phyloP scores from a whole-genome alignment of 1,284 basidiomycete genomes.

The Marasmius sp. region DNA sequence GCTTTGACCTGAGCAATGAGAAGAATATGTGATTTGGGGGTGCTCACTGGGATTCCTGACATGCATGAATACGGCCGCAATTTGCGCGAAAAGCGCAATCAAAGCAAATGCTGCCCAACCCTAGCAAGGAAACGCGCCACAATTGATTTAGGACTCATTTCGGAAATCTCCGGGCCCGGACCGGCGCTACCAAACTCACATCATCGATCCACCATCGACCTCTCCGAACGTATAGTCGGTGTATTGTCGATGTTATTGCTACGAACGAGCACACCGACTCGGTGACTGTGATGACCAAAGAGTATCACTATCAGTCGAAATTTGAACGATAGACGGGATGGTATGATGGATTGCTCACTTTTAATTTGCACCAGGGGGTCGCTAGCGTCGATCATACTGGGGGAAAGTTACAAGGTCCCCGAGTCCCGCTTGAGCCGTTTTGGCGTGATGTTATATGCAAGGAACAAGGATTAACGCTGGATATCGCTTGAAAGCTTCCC shows the following conservation, averaged over 20 bases:
- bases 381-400: slow-evolving; percentile 16
- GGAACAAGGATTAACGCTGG: too few relatives aligned
- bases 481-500: too few relatives aligned
- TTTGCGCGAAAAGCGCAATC: slow-evolving; percentile 18
- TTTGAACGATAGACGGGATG: not conserved
- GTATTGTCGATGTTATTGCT: not conserved
- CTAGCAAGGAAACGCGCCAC: not conserved
- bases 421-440: too few relatives aligned
- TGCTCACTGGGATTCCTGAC: not conserved
- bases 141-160: not conserved
- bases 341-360: slow-evolving; percentile 33
- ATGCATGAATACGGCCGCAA: not conserved
- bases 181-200: not conserved
- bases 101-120: slow-evolving; percentile 16
- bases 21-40: too few relatives aligned
- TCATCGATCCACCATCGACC: slow-evolving; percentile 35
- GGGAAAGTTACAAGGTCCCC: too few relatives aligned
- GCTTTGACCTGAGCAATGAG: too few relatives aligned
- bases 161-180: not conserved
- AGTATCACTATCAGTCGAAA: not conserved
- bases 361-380: slow-evolving; percentile 29
- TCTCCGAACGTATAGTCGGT: slow-evolving; percentile 28
- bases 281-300: slow-evolving; percentile 25
- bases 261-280: slow-evolving; percentile 11
- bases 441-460: too few relatives aligned